Percentiles rank a stretch among this genome's conserved stretches.
phyloP scores from a whole-genome alignment of 2,329 filamentous ascomycete genomes.

The Apiospora hydei region DNA sequence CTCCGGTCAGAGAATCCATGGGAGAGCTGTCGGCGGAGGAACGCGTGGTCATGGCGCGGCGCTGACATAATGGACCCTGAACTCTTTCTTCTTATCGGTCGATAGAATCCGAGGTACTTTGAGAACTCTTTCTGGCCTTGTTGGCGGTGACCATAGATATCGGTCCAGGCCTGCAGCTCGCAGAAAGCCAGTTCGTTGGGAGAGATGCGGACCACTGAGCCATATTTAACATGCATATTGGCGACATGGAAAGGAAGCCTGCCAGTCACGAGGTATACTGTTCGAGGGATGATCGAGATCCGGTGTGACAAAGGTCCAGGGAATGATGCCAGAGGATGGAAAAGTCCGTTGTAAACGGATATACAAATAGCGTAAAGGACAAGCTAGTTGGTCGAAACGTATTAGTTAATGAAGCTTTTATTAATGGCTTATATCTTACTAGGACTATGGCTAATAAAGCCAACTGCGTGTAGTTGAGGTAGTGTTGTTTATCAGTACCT shows the following conservation, averaged over 20 bases:
- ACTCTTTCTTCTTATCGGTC: constrained; percentile 32
- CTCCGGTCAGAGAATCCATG: constrained; percentile 49
- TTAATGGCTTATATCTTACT: neutral
- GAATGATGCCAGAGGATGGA: constrained; percentile 38
- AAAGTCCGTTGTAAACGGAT: constrained; percentile 38
- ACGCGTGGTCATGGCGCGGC: constrained; percentile 43
- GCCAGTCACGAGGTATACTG: constrained; percentile 34
- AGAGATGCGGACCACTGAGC: constrained; percentile 49
- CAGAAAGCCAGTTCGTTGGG: constrained; percentile 52
- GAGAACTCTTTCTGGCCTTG: constrained; percentile 39
- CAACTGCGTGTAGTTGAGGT: neutral
- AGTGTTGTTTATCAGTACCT: neutral
- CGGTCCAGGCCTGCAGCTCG: constrained; percentile 47
- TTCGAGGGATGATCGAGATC: constrained; percentile 33
- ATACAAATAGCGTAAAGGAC: neutral
- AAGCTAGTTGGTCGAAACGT: neutral
- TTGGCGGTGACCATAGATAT: constrained; percentile 48
- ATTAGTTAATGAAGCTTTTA: neutral
- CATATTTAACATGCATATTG: constrained; percentile 46
- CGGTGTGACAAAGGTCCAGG: constrained; percentile 41
- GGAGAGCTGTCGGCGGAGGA: constrained; percentile 45
- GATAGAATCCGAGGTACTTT: constrained; percentile 42
- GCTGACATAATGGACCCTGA: constrained; percentile 40
- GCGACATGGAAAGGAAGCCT: constrained; percentile 36
- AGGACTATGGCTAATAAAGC: neutral